Percentiles rank a stretch among this genome's conserved stretches.
These are phyloP conservation scores for Naumovozyma dairenensis DNA, from an alignment of 805 yeast species.

Conservation along the genomic window DNA sequence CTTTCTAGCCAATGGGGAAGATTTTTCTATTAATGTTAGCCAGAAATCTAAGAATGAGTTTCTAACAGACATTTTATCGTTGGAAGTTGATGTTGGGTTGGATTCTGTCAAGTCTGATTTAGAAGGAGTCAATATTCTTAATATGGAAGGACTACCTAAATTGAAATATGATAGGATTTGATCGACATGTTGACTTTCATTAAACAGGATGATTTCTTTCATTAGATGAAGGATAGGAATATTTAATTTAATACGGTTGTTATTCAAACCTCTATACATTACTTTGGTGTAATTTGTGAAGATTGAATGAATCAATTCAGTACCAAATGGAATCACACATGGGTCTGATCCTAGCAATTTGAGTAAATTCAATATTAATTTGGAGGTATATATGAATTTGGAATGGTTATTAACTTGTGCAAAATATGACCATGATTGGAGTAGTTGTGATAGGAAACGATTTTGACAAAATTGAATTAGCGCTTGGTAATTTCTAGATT, in stretches of 20 bases:
- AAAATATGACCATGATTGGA: slow-evolving; percentile 40
- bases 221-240: slow-evolving; percentile 55
- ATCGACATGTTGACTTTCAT: slow-evolving; percentile 41
- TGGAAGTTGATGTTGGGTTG: slow-evolving; percentile 19
- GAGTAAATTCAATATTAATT: slow-evolving; percentile 33
- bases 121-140: slow-evolving; percentile 50
- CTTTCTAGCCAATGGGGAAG: slow-evolving; percentile 50
- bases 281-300: slow-evolving; percentile 49
- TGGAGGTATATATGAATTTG: slow-evolving; percentile 37
- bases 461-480: slow-evolving; percentile 28
- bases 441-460: slow-evolving; percentile 30
- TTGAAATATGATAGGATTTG: slow-evolving; percentile 61
- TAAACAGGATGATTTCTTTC: slow-evolving; percentile 39
- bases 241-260: slow-evolving; percentile 46
- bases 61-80: slow-evolving; percentile 41
- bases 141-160: slow-evolving; percentile 48
- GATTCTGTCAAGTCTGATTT: slow-evolving; percentile 36
- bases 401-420: slow-evolving; percentile 42
- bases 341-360: slow-evolving; percentile 14
- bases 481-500: slow-evolving; percentile 16
- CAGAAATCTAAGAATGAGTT: slow-evolving; percentile 52
- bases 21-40: slow-evolving; percentile 38
- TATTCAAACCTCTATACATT: slow-evolving; percentile 57
- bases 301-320: slow-evolving; percentile 35
- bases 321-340: slow-evolving; percentile 12